Evolutionary conservation across 176 grass and related monocot species (phyloP), one percentile per base, ranked within the genome.

Genomic region (Avena atlantica): DNA sequence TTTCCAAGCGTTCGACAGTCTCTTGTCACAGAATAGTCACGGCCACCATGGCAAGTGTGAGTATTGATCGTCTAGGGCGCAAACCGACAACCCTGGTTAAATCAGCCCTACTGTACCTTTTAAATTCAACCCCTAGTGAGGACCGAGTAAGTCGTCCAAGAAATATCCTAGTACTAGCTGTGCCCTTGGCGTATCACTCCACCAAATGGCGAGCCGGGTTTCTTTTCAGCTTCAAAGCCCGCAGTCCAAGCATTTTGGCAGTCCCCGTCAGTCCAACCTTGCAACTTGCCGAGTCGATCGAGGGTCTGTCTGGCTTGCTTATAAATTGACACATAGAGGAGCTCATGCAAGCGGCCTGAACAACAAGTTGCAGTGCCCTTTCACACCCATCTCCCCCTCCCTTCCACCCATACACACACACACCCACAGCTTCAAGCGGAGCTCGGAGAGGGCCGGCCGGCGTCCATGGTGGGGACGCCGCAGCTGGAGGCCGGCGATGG

Each of bases 381-480:
- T 49, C 53, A 50, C 50, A 44, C 21, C 6, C 8, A 16, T 6
- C 52, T 21, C 44, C 79, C 78, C 36, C 56, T 85, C 66, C 19
- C 45, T 57, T 8, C 48, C 27, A 55, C 11, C 2, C 12, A 16
- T 1, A 24, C 6, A 64, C 11, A 5, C 1, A 66, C 6, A 53
- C 14, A 49, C 14, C 19, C 37, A 58, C 51, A 63, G 82, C 5
- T 69, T 57, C 78, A 27, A 16, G 21, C 4, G 25, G 25, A 20
- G 58, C 37, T 58, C 73, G 45, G 61, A 56, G 76, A 55, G 74
- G 77, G 73, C 5, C 24, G 63, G 73, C 5, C 5, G 63, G 25
- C 49, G 44, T 17, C 90, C 88, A 95, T 96, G 93, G 96, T 87
- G 42, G 83, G 90, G 71, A 64, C 47, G 47, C 52, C 21, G 21